Percentiles rank a stretch among this genome's conserved stretches.
These are phyloP conservation scores for Botrytis porri DNA, from an alignment of 2,329 filamentous ascomycete genomes.

Conservation along the genomic window DNA sequence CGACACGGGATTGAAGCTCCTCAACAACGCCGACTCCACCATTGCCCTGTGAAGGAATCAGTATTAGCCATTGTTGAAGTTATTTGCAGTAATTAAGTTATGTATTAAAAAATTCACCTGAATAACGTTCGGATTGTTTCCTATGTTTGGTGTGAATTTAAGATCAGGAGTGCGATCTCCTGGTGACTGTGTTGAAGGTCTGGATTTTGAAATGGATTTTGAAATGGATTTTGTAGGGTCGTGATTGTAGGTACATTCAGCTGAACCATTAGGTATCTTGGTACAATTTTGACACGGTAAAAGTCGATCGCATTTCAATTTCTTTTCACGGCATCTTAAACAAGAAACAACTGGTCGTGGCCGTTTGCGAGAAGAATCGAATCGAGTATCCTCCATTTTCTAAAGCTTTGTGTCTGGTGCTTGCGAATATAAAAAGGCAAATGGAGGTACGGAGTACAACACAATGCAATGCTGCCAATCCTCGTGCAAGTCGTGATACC, in stretches of 20 bases:
- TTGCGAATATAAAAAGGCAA: neutral
- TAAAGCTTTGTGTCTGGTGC: neutral
- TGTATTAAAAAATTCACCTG: neutral
- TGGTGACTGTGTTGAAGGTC: slow-evolving; percentile 7
- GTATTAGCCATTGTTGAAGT: neutral
- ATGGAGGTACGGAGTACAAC: neutral
- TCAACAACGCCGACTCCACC: slow-evolving; percentile 10
- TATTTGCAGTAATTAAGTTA: neutral
- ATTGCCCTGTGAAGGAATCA: neutral
- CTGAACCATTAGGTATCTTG: slow-evolving; percentile 11
- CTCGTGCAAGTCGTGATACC: slow-evolving; percentile 2
- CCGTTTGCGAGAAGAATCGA: slow-evolving; percentile 22
- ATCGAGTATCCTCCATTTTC: slow-evolving; percentile 18
- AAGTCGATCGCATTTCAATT: slow-evolving; percentile 57
- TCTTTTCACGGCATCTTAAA: slow-evolving; percentile 60
- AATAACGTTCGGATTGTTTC: neutral
- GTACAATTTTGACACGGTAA: slow-evolving; percentile 54
- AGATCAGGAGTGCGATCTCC: slow-evolving; percentile 1
- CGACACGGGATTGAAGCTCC: slow-evolving; percentile 17
- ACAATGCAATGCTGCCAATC: neutral
- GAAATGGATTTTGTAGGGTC: neutral
- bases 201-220: slow-evolving; percentile 8
- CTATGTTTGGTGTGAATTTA: neutral
- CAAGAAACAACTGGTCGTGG: slow-evolving; percentile 46
- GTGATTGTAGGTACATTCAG: slow-evolving; percentile 23